Percentiles rank a stretch among this genome's conserved stretches.
phyloP scores from a whole-genome alignment of 768 basidiomycete species.

The Glaciozyma martinii region DNA sequence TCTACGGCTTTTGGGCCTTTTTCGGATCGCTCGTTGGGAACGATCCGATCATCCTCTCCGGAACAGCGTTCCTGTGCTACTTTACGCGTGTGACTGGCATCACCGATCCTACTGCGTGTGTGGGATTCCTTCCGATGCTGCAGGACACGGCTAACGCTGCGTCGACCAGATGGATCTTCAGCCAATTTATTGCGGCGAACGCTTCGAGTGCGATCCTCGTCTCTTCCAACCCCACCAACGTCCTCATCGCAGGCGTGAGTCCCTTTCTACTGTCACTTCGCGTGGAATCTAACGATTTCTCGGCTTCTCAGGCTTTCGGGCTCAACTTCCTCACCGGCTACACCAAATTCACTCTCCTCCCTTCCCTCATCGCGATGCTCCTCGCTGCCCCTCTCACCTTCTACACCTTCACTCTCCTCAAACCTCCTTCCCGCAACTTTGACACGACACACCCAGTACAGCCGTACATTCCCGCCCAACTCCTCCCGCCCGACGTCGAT shows the following conservation, averaged over 20 bases:
- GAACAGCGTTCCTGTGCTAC: constrained; percentile 81
- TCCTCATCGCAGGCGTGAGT: constrained; percentile 65
- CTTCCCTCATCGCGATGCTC: constrained; percentile 60
- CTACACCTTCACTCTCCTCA: constrained; percentile 37
- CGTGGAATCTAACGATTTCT: not conserved
- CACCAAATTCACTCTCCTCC: constrained; percentile 48
- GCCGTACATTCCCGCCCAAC: constrained; percentile 25
- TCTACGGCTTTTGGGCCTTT: constrained; percentile 40
- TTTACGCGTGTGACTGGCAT: constrained; percentile 61
- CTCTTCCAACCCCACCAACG: constrained; percentile 87
- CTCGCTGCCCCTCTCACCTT: constrained; percentile 49
- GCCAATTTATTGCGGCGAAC: constrained; percentile 43
- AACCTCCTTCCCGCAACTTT: constrained; percentile 43
- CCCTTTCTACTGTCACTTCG: not conserved
- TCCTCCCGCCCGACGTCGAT: constrained; percentile 38
- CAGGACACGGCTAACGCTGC: not conserved
- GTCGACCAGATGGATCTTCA: constrained; percentile 41
- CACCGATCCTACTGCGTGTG: constrained; percentile 35
- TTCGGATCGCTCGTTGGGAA: constrained; percentile 79
- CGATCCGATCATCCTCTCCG: constrained; percentile 82
- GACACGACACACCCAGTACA: constrained; percentile 1
- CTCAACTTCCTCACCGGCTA: constrained; percentile 34
- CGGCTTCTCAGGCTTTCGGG: constrained; percentile 24
- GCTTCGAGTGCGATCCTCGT: constrained; percentile 55
- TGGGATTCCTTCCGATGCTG: too few species aligned